phyloP scores from a whole-genome alignment of 2,329 filamentous ascomycete genomes.

The Grosmannia clavigera region DNA sequence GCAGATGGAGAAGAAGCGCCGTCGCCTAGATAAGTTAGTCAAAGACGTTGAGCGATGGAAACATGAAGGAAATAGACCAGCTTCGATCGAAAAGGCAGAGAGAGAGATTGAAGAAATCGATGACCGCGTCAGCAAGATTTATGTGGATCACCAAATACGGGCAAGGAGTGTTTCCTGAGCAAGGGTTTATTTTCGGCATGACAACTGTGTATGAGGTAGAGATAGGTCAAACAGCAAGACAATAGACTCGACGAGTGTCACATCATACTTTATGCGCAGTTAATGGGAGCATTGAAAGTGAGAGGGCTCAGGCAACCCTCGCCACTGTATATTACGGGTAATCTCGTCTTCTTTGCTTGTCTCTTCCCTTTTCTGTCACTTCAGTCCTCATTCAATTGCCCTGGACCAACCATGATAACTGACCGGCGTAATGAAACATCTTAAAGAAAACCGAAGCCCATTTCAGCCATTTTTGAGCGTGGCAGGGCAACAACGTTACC shows the following conservation, averaged over 20 bases:
- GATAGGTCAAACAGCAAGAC: background rate
- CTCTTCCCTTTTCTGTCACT: too few relatives aligned
- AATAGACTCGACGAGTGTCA: background rate
- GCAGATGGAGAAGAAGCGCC: slow-evolving; percentile 75
- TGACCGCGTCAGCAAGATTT: slow-evolving; percentile 42
- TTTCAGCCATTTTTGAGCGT: too few relatives aligned
- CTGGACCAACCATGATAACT: too few relatives aligned
- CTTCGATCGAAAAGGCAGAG: slow-evolving; percentile 60
- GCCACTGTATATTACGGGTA: too few relatives aligned
- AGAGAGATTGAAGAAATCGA: slow-evolving; percentile 55
- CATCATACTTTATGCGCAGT: background rate
- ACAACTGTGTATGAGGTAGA: background rate
- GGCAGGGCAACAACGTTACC: too few relatives aligned
- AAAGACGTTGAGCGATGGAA: slow-evolving; percentile 68
- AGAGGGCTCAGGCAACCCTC: too few relatives aligned
- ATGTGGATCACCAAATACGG: slow-evolving; percentile 17
- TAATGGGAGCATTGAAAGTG: too few relatives aligned
- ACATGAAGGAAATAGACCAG: slow-evolving; percentile 59
- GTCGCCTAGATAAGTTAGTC: slow-evolving; percentile 61
- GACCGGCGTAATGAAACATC: too few relatives aligned
- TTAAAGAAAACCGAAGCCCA: too few relatives aligned
- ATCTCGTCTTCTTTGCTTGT: too few relatives aligned
- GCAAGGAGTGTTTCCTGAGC: background rate
- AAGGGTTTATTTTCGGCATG: background rate
- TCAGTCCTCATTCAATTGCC: too few relatives aligned